These are phyloP conservation scores for Psilocybe subaeruginosa DNA, from an alignment of 768 basidiomycete genomes.

Conservation along the genomic window DNA sequence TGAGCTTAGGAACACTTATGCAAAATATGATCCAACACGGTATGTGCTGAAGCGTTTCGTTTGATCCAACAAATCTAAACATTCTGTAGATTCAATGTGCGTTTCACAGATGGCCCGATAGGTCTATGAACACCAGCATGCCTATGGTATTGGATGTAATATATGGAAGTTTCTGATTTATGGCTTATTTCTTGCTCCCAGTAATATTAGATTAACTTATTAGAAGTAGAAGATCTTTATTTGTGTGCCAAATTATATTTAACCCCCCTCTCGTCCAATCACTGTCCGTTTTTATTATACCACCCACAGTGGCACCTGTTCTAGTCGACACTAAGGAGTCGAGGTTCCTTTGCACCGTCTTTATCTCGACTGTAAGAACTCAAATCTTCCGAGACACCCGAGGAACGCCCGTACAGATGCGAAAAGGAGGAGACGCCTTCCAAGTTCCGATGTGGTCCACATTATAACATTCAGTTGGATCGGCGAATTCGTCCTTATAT, in stretches of 20 bases:
- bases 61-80: not conserved
- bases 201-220: not conserved
- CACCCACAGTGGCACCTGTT: no score
- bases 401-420: not conserved
- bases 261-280: no score
- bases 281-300: no score
- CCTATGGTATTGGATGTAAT: not conserved
- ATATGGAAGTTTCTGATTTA: not conserved
- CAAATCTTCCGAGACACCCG: not conserved
- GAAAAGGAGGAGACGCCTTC: not conserved
- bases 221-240: not conserved
- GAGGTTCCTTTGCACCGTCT: no score
- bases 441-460: not conserved
- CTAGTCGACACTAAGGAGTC: no score
- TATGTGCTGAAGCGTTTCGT: constrained; percentile 16
- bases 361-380: no score
- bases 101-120: constrained; percentile 37
- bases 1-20: constrained; percentile 37
- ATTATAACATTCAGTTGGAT: not conserved
- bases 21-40: constrained; percentile 48
- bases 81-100: constrained; percentile 34
- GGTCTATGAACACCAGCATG: constrained; percentile 20
- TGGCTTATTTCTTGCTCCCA: not conserved
- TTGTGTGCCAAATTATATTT: not conserved
- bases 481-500: no score